Evolutionary conservation across 345 rosid genomes (phyloP), one percentile per base, ranked within the genome.

Genomic region (Hirschfeldia incana): DNA sequence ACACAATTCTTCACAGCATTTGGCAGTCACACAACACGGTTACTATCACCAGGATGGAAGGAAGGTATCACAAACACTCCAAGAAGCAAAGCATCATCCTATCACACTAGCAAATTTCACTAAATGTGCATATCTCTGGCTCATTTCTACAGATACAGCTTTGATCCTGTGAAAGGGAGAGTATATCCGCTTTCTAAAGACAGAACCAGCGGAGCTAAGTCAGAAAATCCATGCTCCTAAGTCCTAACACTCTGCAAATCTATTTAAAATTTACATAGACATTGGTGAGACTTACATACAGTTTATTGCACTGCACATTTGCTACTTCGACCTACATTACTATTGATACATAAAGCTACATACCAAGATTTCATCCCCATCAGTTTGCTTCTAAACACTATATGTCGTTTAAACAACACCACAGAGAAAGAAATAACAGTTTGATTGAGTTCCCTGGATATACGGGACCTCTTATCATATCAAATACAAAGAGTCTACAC

Each of bases 141-240:
- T n/a, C 16, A 17, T 87, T 88, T 94, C 83, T 88, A 92, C 82
- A 81, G 94, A 59, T 94, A 98, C 74, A 83, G 87, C 71, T 94
- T 91, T 75, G 98, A 94, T 77, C 94, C 97, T 0, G 87, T 78
- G 72, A 84, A 76, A 26, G 98, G 98, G 5, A 98, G 97, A 37
- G 34, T 3, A 32, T 32, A 32, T 29, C 34, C 34, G 6, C 34
- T 32, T 32, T 32, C 34, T 32, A 32, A 32, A 32, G 34, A 32
- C 34, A 3, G 34, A 32, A 32, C 34, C 34, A 32, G 34, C 34
- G 1, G 34, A 32, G 5, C 34, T 32, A 32, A 32, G 34, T 32
- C 34, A n/a, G 34, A 32, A 3, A 32, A 32, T 32, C 7, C 39
- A 36, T 7, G 39, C 55, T 46, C 62, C 62, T 8, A 1, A 39